phyloP scores from a whole-genome alignment of 2,329 filamentous ascomycete genomes.

The Exutisphaerella laricina region DNA sequence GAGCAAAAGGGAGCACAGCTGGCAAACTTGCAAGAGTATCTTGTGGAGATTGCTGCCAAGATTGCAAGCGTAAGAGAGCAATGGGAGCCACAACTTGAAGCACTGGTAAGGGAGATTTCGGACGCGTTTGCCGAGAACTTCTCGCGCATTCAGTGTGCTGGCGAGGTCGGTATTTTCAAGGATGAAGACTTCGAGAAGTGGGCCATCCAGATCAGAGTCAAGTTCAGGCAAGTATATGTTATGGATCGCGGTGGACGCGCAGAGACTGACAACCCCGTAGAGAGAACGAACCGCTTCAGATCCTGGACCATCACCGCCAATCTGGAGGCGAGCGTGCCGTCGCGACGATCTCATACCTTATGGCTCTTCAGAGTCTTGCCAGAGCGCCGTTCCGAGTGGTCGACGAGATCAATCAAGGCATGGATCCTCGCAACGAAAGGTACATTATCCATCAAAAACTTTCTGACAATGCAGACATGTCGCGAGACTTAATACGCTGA shows the following conservation, averaged over 20 bases:
- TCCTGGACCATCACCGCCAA: constrained; percentile 86
- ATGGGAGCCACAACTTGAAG: constrained; percentile 83
- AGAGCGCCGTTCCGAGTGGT: constrained; percentile 95
- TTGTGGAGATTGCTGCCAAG: constrained; percentile 51
- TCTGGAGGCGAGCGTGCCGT: constrained; percentile 95
- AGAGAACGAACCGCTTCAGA: constrained; percentile 73
- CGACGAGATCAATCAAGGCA: constrained; percentile 99
- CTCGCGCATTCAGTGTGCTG: constrained; percentile 86
- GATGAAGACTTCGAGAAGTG: constrained; percentile 85
- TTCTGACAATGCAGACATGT: no score
- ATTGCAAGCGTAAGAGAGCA: constrained; percentile 62
- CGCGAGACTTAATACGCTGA: no score
- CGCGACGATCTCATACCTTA: constrained; percentile 97
- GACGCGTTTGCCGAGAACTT: constrained; percentile 91
- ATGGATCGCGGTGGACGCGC: not conserved
- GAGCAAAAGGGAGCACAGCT: constrained; percentile 51
- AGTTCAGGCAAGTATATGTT: constrained; percentile 65
- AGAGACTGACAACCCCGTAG: constrained; percentile 37
- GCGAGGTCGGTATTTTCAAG: constrained; percentile 83
- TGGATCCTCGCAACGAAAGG: constrained; percentile 97
- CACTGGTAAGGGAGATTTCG: constrained; percentile 73
- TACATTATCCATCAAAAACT: no score
- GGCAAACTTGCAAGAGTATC: constrained; percentile 48
- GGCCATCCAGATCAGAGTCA: constrained; percentile 90
- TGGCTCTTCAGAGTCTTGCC: constrained; percentile 91